These are phyloP conservation scores for Lyophyllum decastes DNA, from an alignment of 768 basidiomycete genomes.

Conservation along the genomic window DNA sequence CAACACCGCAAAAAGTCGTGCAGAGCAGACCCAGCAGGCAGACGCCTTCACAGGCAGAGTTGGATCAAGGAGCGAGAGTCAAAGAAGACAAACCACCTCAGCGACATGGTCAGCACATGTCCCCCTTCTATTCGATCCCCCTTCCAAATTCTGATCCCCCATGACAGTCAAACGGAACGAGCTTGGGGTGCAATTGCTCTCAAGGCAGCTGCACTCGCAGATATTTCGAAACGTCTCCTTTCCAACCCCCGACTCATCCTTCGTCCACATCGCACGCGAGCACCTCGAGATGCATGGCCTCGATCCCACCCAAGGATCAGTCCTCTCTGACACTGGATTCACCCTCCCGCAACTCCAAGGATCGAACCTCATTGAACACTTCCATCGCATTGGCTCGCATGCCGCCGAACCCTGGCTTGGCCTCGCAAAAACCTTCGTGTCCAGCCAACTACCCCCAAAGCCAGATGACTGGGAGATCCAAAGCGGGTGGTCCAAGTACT, in stretches of 20 bases:
- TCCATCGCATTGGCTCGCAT: constrained; percentile 71
- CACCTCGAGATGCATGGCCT: constrained; percentile 85
- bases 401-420: constrained; percentile 78
- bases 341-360: constrained; percentile 87
- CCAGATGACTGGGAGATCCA: constrained; percentile 50
- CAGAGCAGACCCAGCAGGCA: background rate
- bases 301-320: constrained; percentile 75
- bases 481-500: constrained; percentile 91
- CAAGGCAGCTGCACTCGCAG: constrained; percentile 76
- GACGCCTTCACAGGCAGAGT: background rate
- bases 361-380: constrained; percentile 81
- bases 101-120: constrained; percentile 12
- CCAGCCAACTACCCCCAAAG: constrained; percentile 56
- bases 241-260: constrained; percentile 57
- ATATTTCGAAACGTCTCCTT: constrained; percentile 75
- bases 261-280: constrained; percentile 73
- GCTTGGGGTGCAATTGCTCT: constrained; percentile 92
- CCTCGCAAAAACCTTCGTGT: constrained; percentile 62
- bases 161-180: constrained; percentile 71
- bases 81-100: constrained; percentile 2
- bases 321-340: constrained; percentile 78
- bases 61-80: constrained; percentile 2
- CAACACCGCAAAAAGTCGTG: background rate
- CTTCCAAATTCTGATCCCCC: background rate
- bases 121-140: background rate